Conservation (phyloP, 306 rosid genomes). For the Astragalus glycyphyllos region DNA sequence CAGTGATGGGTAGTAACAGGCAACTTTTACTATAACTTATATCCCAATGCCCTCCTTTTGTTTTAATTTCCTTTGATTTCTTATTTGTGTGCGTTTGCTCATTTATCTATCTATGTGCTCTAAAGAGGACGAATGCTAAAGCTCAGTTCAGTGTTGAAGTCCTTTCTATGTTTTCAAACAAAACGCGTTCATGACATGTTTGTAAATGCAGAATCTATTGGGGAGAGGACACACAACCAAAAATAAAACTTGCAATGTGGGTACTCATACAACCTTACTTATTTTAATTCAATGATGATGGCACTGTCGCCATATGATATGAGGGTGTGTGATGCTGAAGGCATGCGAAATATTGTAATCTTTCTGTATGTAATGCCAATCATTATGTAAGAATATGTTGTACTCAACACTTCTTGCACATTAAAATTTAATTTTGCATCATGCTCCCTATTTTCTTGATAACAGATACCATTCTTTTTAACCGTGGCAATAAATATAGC, state of each 20-base stretch:
- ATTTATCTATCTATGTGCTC: conserved; percentile 1
- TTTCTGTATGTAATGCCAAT: too few species aligned
- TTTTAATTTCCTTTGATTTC: background rate
- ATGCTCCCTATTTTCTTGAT: too few species aligned
- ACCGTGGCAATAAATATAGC: too few species aligned
- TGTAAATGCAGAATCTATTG: conserved; percentile 45
- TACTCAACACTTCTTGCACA: too few species aligned
- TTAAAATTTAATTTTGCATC: too few species aligned
- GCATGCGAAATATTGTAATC: too few species aligned
- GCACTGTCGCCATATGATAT: too few species aligned
- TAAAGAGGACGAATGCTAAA: conserved; percentile 66
- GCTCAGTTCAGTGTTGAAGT: conserved; percentile 42
- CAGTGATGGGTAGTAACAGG: conserved; percentile 67
- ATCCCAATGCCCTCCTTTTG: background rate
- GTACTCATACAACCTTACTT: conserved; percentile 52
- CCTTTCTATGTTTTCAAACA: background rate
- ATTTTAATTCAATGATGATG: background rate
- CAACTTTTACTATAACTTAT: conserved; percentile 51
- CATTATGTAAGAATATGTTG: too few species aligned
- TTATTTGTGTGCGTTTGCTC: conserved; percentile 6
- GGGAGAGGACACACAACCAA: conserved; percentile 55
- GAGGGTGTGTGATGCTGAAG: background rate
- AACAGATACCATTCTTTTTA: too few species aligned
- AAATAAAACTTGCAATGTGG: conserved; percentile 93
- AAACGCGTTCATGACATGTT: conserved; percentile 18